These are phyloP conservation scores for Cercospora sp. DNA, from an alignment of 2,329 filamentous ascomycete genomes.

Conservation along the genomic window DNA sequence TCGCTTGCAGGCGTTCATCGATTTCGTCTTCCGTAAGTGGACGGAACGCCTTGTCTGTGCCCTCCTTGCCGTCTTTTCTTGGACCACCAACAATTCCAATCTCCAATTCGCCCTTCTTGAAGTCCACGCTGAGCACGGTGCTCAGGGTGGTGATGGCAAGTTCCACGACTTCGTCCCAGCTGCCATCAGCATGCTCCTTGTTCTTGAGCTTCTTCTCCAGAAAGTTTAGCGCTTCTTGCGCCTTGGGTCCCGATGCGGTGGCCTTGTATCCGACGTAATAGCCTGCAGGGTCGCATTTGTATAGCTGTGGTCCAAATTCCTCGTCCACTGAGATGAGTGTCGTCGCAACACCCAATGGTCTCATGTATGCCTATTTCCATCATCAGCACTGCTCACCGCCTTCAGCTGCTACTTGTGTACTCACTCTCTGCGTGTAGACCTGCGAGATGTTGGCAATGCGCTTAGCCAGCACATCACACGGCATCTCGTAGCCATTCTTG, in stretches of 20 bases:
- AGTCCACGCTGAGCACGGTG: slow-evolving; percentile 96
- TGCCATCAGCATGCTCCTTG: slow-evolving; percentile 89
- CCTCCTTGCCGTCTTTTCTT: slow-evolving; percentile 76
- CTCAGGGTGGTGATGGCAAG: slow-evolving; percentile 92
- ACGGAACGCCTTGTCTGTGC: slow-evolving; percentile 76
- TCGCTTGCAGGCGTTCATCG: slow-evolving; percentile 94
- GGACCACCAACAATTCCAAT: slow-evolving; percentile 95
- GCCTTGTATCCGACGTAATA: slow-evolving; percentile 99
- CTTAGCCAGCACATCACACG: slow-evolving; percentile 94
- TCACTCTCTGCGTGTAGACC: slow-evolving; percentile 95
- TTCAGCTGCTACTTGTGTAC: slow-evolving; percentile 29
- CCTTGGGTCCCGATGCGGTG: slow-evolving; percentile 94
- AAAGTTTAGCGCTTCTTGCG: slow-evolving; percentile 97
- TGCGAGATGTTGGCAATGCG: slow-evolving; percentile 98
- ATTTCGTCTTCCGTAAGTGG: slow-evolving; percentile 96
- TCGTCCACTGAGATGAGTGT: slow-evolving; percentile 93
- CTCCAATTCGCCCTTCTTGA: slow-evolving; percentile 99
- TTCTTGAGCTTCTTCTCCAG: slow-evolving; percentile 99
- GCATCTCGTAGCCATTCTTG: slow-evolving; percentile 99
- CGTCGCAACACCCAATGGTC: slow-evolving; percentile 90
- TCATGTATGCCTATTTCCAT: slow-evolving; percentile 79
- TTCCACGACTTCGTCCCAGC: slow-evolving; percentile 97
- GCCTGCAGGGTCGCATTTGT: slow-evolving; percentile 96
- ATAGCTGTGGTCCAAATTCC: slow-evolving; percentile 89
- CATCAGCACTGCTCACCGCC: slow-evolving; percentile 35